phyloP scores from a whole-genome alignment of 2,329 filamentous ascomycete species.

The Fusarium poae region DNA sequence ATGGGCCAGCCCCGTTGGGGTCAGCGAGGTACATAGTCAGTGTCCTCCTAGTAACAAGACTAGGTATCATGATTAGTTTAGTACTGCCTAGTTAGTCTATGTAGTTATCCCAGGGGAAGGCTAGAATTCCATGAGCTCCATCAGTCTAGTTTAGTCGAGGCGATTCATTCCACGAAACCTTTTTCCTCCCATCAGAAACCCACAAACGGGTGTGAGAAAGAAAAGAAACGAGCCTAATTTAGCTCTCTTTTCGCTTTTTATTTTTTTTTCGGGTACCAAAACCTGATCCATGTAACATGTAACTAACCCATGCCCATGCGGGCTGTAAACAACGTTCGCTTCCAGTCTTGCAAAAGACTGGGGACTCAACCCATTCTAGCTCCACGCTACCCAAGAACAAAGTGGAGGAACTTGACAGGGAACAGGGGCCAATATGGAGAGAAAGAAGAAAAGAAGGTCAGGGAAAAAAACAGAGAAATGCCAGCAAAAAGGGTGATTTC shows the following conservation, averaged over 20 bases:
- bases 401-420: slow-evolving; percentile 3
- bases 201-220: not conserved
- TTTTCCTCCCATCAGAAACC: not conserved
- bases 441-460: not conserved
- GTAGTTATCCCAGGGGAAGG: not conserved
- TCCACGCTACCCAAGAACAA: slow-evolving; percentile 6
- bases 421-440: not conserved
- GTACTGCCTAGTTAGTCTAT: too few species aligned
- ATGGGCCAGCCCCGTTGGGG: not conserved
- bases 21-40: not conserved
- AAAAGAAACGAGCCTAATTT: not conserved
- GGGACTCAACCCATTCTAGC: not conserved
- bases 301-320: too few species aligned
- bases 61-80: not conserved
- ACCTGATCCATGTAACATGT: slow-evolving; percentile 2
- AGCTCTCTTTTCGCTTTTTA: not conserved
- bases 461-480: not conserved
- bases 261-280: not conserved
- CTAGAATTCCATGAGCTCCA: not conserved
- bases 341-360: slow-evolving; percentile 3
- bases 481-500: slow-evolving; percentile 2
- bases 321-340: slow-evolving; percentile 13
- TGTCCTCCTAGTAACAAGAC: too few species aligned
- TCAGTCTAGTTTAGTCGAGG: not conserved
- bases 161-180: not conserved